A percentile compares a stretch with the other conserved stretches of the same genome.
These are phyloP conservation scores for Epichloe uncinata DNA, from an alignment of 2,329 filamentous ascomycete genomes.

Conservation along the genomic window DNA sequence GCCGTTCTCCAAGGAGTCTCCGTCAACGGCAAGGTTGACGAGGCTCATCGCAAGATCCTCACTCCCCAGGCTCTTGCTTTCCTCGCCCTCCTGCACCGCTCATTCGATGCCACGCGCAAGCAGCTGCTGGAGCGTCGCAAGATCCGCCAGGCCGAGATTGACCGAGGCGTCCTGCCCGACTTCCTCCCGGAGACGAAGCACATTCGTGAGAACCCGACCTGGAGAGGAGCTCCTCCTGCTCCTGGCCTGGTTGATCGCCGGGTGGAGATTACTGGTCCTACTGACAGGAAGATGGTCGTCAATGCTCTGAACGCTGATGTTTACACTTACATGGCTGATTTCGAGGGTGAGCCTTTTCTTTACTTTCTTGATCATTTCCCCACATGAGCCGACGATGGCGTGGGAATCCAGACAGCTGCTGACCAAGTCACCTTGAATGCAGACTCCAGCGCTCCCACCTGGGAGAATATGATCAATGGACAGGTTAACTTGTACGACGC, in stretches of 20 bases:
- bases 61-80: constrained; percentile 84
- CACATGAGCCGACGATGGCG: too few species aligned
- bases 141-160: constrained; percentile 80
- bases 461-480: constrained; percentile 99
- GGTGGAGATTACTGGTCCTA: constrained; percentile 94
- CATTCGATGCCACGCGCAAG: constrained; percentile 86
- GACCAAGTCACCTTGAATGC: not conserved
- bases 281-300: constrained; percentile 97
- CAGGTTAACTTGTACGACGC: constrained; percentile 97
- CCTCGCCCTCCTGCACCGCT: constrained; percentile 85
- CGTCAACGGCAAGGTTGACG: constrained; percentile 66
- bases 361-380: not conserved
- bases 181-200: constrained; percentile 93
- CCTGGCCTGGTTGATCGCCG: constrained; percentile 86
- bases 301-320: constrained; percentile 94
- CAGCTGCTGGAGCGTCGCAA: constrained; percentile 74
- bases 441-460: constrained; percentile 93
- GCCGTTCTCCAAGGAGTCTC: constrained; percentile 76
- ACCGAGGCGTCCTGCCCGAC: constrained; percentile 77
- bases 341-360: constrained; percentile 57
- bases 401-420: not conserved
- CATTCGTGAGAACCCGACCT: constrained; percentile 86
- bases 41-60: constrained; percentile 78
- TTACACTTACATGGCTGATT: constrained; percentile 99
- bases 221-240: constrained; percentile 84